Evolutionary conservation across 1,284 basidiomycete genomes (phyloP).

Genomic region (Coriolopsis trogii): DNA sequence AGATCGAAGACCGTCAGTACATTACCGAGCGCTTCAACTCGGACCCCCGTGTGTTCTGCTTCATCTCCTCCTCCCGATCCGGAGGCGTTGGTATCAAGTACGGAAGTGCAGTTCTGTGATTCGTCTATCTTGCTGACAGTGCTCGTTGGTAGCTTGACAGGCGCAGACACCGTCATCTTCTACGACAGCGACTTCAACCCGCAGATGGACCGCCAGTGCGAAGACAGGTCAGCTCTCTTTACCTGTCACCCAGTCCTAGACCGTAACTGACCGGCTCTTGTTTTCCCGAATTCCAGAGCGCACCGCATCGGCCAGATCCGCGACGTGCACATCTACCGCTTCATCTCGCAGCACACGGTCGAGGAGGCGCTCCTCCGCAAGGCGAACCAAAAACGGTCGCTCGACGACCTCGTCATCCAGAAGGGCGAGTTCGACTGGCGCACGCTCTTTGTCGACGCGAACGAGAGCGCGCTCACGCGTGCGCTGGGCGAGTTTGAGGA

Average conservation of each 20-base stretch:
- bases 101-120: constrained; percentile 29
- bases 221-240: constrained; percentile 70
- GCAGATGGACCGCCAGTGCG: constrained; percentile 96
- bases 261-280: not conserved
- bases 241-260: not conserved
- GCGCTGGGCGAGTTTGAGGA: constrained; percentile 91
- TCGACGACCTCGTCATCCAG: constrained; percentile 94
- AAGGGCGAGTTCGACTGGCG: constrained; percentile 96
- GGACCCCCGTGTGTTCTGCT: constrained; percentile 88
- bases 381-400: constrained; percentile 92
- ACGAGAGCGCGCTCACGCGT: constrained; percentile 54
- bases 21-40: constrained; percentile 97
- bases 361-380: constrained; percentile 97
- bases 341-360: constrained; percentile 91
- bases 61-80: constrained; percentile 92
- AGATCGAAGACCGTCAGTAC: constrained; percentile 94
- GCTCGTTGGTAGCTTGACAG: constrained; percentile 65
- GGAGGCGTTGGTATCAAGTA: constrained; percentile 97
- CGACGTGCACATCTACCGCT: constrained; percentile 96
- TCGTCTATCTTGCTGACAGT: not conserved
- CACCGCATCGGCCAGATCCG: constrained; percentile 97
- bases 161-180: constrained; percentile 96
- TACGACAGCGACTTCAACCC: constrained; percentile 99
- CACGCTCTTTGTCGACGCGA: constrained; percentile 64
- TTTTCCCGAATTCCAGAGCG: constrained; percentile 50